phyloP scores from a whole-genome alignment of 108 stramenopile species.

The Cyclotella atomus region DNA sequence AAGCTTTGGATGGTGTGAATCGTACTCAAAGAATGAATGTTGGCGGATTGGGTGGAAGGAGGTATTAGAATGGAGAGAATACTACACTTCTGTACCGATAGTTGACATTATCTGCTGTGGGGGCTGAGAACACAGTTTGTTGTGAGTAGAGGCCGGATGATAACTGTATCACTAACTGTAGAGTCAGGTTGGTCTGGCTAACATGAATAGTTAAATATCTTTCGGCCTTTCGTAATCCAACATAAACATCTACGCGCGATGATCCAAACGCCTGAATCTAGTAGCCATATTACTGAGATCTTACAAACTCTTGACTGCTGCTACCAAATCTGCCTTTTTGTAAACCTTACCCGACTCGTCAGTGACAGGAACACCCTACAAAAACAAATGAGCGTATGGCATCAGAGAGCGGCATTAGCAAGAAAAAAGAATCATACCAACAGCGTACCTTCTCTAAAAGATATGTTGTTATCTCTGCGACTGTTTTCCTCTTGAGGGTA shows the following conservation, averaged over 20 bases:
- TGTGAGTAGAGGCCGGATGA: too few relatives aligned
- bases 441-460: slow-evolving; percentile 34
- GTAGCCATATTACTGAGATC: background rate
- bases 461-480: slow-evolving; percentile 46
- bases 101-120: too few relatives aligned
- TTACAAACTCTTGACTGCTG: slow-evolving; percentile 45
- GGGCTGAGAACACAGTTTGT: too few relatives aligned
- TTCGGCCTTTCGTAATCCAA: background rate
- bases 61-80: background rate
- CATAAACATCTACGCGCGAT: too few relatives aligned
- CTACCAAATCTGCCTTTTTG: slow-evolving; percentile 45
- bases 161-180: too few relatives aligned
- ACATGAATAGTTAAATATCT: background rate
- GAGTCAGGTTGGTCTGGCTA: background rate
- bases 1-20: slow-evolving; percentile 13
- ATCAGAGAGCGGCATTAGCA: too few relatives aligned
- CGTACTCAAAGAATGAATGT: slow-evolving; percentile 7
- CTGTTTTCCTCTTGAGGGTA: slow-evolving; percentile 46
- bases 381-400: background rate
- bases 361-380: slow-evolving; percentile 27
- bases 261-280: too few relatives aligned
- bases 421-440: too few relatives aligned
- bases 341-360: slow-evolving; percentile 32
- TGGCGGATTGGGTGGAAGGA: background rate
- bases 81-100: too few relatives aligned